Conservation (phyloP, 805 yeast genomes). For the Candida morakotiae region DNA sequence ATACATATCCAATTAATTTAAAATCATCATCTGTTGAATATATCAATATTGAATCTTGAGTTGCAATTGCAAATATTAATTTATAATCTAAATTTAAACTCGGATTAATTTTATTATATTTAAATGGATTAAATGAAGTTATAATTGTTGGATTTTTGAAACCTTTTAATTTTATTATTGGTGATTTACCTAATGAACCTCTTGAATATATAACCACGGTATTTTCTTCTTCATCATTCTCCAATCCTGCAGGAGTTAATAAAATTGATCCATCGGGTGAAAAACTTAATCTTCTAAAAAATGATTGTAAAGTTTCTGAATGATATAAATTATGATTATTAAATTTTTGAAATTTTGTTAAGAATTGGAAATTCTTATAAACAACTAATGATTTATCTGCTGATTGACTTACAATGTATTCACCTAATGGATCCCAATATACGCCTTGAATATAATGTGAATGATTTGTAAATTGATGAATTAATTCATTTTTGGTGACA, state of each 20-base stretch:
- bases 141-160: conserved; percentile 82
- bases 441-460: conserved; percentile 93
- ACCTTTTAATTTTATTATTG: conserved; percentile 77
- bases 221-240: conserved; percentile 44
- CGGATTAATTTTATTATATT: conserved; percentile 34
- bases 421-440: conserved; percentile 86
- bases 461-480: conserved; percentile 66
- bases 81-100: conserved; percentile 66
- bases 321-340: conserved; percentile 48
- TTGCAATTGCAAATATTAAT: conserved; percentile 88
- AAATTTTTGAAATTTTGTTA: conserved; percentile 13
- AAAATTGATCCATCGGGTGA: conserved; percentile 87
- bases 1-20: conserved; percentile 67
- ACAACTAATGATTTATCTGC: conserved; percentile 82
- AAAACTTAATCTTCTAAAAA: conserved; percentile 80
- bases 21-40: conserved; percentile 68
- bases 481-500: conserved; percentile 51
- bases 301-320: conserved; percentile 84
- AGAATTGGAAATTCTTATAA: conserved; percentile 32
- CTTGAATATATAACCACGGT: conserved; percentile 81
- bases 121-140: conserved; percentile 68
- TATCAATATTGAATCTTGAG: conserved; percentile 76
- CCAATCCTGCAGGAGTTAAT: conserved; percentile 69
- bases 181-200: conserved; percentile 60
- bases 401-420: conserved; percentile 78